Base-by-base conservation (phyloP, 1,284 basidiomycete species). In the Vanrija humicola region DNA sequence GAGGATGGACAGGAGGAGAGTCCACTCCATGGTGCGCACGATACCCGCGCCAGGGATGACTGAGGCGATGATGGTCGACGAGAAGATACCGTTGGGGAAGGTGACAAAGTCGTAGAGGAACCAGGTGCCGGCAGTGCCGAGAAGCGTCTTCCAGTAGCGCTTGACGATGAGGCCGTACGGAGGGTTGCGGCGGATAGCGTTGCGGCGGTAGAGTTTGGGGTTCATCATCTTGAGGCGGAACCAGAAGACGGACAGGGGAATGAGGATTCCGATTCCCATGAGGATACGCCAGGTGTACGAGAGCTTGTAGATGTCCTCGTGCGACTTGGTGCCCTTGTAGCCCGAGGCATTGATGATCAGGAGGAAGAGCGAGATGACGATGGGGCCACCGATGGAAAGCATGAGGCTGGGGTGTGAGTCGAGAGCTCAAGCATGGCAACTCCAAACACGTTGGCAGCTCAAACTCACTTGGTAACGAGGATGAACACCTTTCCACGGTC, bases 41-140 rank as follows among this genome's bases (percentile, higher is more conserved):
- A 86, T 78, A 64, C 81, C 74, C 6, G 34, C 34, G 9, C 34
- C 34, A 12, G 34, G 34, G 34, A 34, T 34, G 34, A 34, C 34
- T 2, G 34, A 34, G 10, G 34, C 34, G 42, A 86, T 86, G 56
- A 86, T 86, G 12, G 82, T 82, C 15, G 82, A 84, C 39, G 83
- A 82, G 49, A 69, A 73, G 38, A 73, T 81, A n/a, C 84, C 84
- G 64, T 87, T 87, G 0, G 87, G 86, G 69, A 87, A 88, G 1
- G 84, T 83, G 25, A 88, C 85, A 55, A 87, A 86, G 71, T 88
- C 86, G 67, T 87, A 89, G 46, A 86, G 77, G 73, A 87, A 88
- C 86, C 87, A 88, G 45, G 86, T 83, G 28, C 85, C 86, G 56
- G 82, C 84, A 3, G 86, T 88, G 15, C 86, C 86, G 58, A 86